Conservation (phyloP, 2,329 filamentous ascomycete genomes). For the Cladosporium phlei region DNA sequence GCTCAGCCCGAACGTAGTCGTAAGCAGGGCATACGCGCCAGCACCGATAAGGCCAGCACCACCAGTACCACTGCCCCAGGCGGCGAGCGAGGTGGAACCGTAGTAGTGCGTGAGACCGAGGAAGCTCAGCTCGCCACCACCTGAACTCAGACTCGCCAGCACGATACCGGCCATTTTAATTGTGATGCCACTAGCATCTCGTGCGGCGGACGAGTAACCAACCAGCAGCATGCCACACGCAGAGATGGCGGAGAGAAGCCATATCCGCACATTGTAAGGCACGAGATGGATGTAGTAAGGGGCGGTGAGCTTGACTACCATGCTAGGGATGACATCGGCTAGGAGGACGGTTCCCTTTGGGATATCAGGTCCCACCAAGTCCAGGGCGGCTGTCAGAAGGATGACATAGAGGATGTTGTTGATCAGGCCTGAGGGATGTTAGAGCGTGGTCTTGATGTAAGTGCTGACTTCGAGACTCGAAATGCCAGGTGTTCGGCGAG, state of each 20-base stretch:
- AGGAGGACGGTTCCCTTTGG: conserved; percentile 92
- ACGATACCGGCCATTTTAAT: conserved; percentile 78
- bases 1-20: conserved; percentile 70
- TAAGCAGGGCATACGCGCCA: conserved; percentile 80
- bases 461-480: no score
- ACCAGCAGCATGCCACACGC: conserved; percentile 84
- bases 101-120: conserved; percentile 91
- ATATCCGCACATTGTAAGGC: conserved; percentile 70
- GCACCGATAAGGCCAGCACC: conserved; percentile 83
- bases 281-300: conserved; percentile 91
- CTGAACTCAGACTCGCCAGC: conserved; percentile 78
- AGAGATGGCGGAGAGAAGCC: conserved; percentile 70
- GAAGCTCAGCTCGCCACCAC: conserved; percentile 86
- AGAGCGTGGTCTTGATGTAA: no score
- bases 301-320: conserved; percentile 78
- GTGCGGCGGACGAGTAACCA: conserved; percentile 63
- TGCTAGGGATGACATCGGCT: conserved; percentile 85
- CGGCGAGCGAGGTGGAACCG: conserved; percentile 76
- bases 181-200: conserved; percentile 51
- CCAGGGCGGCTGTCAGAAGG: conserved; percentile 89
- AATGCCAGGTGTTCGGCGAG: no score
- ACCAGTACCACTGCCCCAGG: conserved; percentile 89
- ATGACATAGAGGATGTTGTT: conserved; percentile 98
- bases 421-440: conserved; percentile 62
- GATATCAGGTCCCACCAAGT: conserved; percentile 79